phyloP scores from a whole-genome alignment of 441 rosid genomes.

The Mallotus repandus region DNA sequence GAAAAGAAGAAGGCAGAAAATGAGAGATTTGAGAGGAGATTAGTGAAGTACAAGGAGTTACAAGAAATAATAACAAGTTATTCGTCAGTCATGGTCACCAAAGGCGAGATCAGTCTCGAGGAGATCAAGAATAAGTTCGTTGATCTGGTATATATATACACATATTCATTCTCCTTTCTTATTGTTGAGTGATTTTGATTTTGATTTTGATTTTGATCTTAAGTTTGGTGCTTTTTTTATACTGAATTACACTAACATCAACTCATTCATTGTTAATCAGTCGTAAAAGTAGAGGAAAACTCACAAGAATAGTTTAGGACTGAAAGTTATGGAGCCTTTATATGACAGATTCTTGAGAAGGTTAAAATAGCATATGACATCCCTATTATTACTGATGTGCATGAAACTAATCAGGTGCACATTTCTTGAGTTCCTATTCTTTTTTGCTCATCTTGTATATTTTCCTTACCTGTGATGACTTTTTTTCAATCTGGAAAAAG shows the following conservation, averaged over 20 bases:
- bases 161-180: too few species aligned
- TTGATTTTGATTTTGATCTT: too few species aligned
- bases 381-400: constrained; percentile 86
- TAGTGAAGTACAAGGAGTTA: constrained; percentile 66
- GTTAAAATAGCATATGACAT: constrained; percentile 75
- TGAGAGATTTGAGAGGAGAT: constrained; percentile 33
- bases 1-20: not conserved
- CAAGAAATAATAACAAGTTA: too few species aligned
- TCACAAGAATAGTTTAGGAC: too few species aligned
- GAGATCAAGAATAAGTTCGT: constrained; percentile 79
- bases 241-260: too few species aligned
- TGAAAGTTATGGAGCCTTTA: too few species aligned
- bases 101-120: constrained; percentile 50
- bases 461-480: not conserved
- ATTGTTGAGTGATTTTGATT: too few species aligned
- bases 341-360: constrained; percentile 79
- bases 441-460: not conserved
- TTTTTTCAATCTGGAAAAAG: not conserved
- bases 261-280: too few species aligned
- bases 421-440: constrained; percentile 6
- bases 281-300: too few species aligned
- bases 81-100: constrained; percentile 27
- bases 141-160: constrained; percentile 57
- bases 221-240: too few species aligned
- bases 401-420: constrained; percentile 69